Evolutionary conservation across 2,329 filamentous ascomycete genomes (phyloP), one percentile per base, ranked within the genome.

Genomic region (Scedosporium dehoogii): DNA sequence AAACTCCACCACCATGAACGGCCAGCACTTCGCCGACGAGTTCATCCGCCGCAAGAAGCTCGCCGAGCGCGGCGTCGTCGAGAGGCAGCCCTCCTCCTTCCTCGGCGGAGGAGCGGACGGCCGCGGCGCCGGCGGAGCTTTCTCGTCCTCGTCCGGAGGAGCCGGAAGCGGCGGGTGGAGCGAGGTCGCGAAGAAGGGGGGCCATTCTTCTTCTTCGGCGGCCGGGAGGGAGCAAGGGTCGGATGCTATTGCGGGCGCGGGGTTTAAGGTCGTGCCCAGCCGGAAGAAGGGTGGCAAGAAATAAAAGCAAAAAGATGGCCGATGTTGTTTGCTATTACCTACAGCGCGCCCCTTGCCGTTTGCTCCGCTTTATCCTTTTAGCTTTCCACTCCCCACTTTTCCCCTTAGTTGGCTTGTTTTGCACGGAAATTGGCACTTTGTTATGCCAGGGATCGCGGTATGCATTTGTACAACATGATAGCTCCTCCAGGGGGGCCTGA

Each of bases 131-230:
- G 82, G 85, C 3, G 81, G 78, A 65, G 71, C 81, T 70, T 63
- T 74, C 69, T 65, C 78, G 73, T 33, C 29, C 7, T 33, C 29
- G 7, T 9, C 29, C 9, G 6, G 6, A 9, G 6, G 6, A 9
- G 29, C 29, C 29, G 66, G 75, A 59, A 70, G 76, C 27, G 87
- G 90, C 62, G 93, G 93, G 21, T 99, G 94, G 94, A 96, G 83
- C 68, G 94, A 97, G 76, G 94, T 99, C 60, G 94, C 94, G 1
- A 97, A 97, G 86, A 97, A 97, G 81, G 89, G 89, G 58, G 76
- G 78, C 62, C 60, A 64, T 64, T 29, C 27, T 6, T 16, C 25
- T 14, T 21, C 23, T 46, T n/a, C n/a, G n/a, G 68, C 69, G 61
- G 62, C 65, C 59, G 42, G 21, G 12, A 79, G 78, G 65, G 81